phyloP scores from a whole-genome alignment of 2,329 filamentous ascomycete genomes.

The Ilyonectria destructans region DNA sequence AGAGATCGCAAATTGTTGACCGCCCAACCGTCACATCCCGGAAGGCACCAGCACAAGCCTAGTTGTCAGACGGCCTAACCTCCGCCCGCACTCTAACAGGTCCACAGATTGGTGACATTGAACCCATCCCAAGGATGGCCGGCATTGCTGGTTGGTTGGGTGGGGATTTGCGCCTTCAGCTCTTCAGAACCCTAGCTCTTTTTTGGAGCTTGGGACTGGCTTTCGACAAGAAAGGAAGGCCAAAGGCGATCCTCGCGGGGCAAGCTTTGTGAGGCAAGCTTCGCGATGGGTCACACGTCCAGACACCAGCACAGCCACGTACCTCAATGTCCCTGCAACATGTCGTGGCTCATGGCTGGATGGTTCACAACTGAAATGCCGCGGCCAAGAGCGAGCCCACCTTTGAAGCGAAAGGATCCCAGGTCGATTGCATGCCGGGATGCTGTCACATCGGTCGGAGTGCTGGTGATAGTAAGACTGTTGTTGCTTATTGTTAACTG shows the following conservation, averaged over 20 bases:
- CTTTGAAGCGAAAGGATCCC: neutral
- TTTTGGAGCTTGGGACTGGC: slow-evolving; percentile 29
- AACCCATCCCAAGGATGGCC: slow-evolving; percentile 7
- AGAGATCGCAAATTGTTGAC: neutral
- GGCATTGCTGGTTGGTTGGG: slow-evolving; percentile 20
- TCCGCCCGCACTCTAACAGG: slow-evolving; percentile 33
- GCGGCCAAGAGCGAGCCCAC: neutral
- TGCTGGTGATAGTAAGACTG: neutral
- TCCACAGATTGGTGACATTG: slow-evolving; percentile 16
- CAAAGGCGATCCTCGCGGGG: slow-evolving; percentile 37
- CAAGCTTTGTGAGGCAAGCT: slow-evolving; percentile 7
- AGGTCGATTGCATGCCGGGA: neutral
- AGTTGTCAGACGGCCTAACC: slow-evolving; percentile 47
- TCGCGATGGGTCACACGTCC: slow-evolving; percentile 34
- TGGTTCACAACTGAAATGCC: neutral
- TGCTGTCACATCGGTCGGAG: neutral
- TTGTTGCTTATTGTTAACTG: slow-evolving; percentile 22
- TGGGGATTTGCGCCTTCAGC: slow-evolving; percentile 41
- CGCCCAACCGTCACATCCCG: slow-evolving; percentile 7
- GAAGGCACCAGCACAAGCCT: slow-evolving; percentile 35
- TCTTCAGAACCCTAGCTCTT: slow-evolving; percentile 39
- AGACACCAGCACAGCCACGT: slow-evolving; percentile 21
- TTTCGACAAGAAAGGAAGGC: slow-evolving; percentile 35
- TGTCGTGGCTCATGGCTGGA: slow-evolving; percentile 4
- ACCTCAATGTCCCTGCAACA: slow-evolving; percentile 9